Percentiles rank a stretch among this genome's conserved stretches.
These are phyloP conservation scores for Theileria equi DNA, from an alignment of 169 alveolate genomes.

Conservation along the genomic window DNA sequence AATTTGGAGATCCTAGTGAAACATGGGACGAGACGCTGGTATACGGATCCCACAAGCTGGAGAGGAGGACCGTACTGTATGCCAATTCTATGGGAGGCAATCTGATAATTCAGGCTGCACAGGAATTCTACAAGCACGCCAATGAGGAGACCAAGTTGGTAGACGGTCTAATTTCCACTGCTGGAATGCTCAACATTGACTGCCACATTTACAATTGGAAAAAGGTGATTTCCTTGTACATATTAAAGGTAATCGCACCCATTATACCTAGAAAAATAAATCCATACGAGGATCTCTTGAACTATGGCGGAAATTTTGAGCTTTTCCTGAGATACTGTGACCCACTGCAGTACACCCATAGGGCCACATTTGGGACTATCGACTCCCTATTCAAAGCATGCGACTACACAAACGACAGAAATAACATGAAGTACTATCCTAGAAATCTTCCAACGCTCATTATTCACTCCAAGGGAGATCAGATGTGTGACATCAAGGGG, in stretches of 20 bases:
- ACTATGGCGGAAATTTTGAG: no score
- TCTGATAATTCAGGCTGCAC: constrained; percentile 42
- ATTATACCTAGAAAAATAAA: not conserved
- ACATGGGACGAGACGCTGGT: constrained; percentile 7
- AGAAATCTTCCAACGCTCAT: constrained; percentile 54
- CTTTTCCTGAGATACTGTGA: no score
- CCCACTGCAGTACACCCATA: not conserved
- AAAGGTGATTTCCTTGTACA: not conserved
- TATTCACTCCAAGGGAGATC: constrained; percentile 55
- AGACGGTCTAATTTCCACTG: constrained; percentile 62
- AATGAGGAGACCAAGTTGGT: constrained; percentile 15
- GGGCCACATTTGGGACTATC: not conserved
- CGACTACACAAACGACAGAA: constrained; percentile 24
- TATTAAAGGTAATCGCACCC: not conserved
- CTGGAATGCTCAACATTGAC: constrained; percentile 64
- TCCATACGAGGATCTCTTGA: not conserved
- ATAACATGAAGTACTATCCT: constrained; percentile 40
- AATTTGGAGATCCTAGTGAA: constrained; percentile 32
- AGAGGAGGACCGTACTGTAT: constrained; percentile 39
- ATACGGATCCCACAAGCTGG: not conserved
- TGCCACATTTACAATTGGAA: not conserved
- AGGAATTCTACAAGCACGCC: constrained; percentile 19
- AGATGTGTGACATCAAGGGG: no score
- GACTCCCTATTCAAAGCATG: not conserved
- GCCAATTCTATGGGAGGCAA: constrained; percentile 75